These are phyloP conservation scores for Zygosaccharomyces lentus DNA, from an alignment of 805 yeast species.

Conservation along the genomic window DNA sequence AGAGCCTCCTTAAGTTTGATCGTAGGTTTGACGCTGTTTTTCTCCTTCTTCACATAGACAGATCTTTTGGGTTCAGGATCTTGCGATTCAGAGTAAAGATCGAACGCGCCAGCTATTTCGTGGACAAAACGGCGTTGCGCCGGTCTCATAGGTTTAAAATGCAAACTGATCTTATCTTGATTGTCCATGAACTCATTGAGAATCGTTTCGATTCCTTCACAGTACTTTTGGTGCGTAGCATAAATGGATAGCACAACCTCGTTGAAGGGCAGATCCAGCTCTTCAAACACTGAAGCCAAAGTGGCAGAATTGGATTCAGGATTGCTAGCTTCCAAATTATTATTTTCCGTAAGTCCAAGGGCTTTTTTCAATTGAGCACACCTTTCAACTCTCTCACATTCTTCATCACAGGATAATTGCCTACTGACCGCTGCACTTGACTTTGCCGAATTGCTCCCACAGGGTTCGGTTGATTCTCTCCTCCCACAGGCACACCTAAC, in stretches of 20 bases:
- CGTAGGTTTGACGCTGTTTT: constrained; percentile 25
- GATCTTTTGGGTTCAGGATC: constrained; percentile 78
- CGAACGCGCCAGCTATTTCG: constrained; percentile 55
- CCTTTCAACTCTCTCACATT: constrained; percentile 58
- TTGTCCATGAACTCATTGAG: constrained; percentile 47
- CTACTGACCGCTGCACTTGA: constrained; percentile 36
- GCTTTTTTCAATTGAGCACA: constrained; percentile 62
- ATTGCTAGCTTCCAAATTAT: not conserved
- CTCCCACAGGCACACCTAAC: constrained; percentile 66
- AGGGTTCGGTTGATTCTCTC: constrained; percentile 42
- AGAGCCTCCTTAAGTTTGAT: constrained; percentile 29
- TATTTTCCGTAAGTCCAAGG: constrained; percentile 37
- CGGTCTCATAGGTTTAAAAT: constrained; percentile 69
- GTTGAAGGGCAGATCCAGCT: constrained; percentile 38
- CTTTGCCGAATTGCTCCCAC: constrained; percentile 48
- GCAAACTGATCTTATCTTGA: constrained; percentile 40
- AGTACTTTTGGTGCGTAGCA: constrained; percentile 61
- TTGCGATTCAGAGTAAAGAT: constrained; percentile 64
- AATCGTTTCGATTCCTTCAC: constrained; percentile 54
- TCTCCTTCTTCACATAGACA: constrained; percentile 50
- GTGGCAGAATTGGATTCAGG: constrained; percentile 14
- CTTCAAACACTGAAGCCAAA: constrained; percentile 27
- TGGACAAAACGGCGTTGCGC: constrained; percentile 70
- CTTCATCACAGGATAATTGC: constrained; percentile 59
- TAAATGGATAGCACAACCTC: constrained; percentile 46